These are phyloP conservation scores for Senna siamea DNA, from an alignment of 306 rosid genomes.

Conservation along the genomic window DNA sequence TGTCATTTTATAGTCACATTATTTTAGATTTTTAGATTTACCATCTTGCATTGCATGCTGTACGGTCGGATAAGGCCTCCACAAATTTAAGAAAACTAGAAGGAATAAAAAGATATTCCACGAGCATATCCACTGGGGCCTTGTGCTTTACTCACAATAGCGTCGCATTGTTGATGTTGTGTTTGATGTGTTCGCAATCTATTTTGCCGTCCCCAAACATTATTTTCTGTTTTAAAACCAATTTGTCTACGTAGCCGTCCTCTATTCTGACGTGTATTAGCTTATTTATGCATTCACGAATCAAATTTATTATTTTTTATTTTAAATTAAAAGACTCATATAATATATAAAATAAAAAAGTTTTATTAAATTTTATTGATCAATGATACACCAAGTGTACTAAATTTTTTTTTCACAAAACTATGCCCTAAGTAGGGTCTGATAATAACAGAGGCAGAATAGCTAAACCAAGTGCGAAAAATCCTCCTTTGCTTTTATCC, in stretches of 20 bases:
- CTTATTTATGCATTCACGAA: too few relatives aligned
- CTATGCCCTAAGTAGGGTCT: too few relatives aligned
- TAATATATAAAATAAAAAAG: too few relatives aligned
- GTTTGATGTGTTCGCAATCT: neutral
- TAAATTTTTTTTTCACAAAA: too few relatives aligned
- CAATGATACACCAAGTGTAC: too few relatives aligned
- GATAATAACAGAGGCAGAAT: neutral
- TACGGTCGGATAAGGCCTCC: too few relatives aligned
- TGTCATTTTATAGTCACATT: conserved; percentile 42
- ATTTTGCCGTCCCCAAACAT: neutral
- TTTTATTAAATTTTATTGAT: too few relatives aligned
- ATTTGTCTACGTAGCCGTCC: neutral
- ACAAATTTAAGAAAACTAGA: conserved; percentile 19
- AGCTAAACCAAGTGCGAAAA: neutral
- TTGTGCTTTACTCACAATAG: neutral
- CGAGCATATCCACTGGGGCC: conserved; percentile 50
- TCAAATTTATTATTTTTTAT: too few relatives aligned
- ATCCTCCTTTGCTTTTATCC: neutral
- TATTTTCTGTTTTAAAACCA: neutral
- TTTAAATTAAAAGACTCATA: too few relatives aligned
- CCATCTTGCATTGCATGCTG: neutral
- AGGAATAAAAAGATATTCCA: conserved; percentile 54
- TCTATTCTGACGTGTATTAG: too few relatives aligned
- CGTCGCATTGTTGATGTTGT: conserved; percentile 34
- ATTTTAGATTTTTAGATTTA: neutral